Evolutionary conservation across 192 early-diverging fungal genomes (phyloP).

Genomic region (Funneliformis geosporum): DNA sequence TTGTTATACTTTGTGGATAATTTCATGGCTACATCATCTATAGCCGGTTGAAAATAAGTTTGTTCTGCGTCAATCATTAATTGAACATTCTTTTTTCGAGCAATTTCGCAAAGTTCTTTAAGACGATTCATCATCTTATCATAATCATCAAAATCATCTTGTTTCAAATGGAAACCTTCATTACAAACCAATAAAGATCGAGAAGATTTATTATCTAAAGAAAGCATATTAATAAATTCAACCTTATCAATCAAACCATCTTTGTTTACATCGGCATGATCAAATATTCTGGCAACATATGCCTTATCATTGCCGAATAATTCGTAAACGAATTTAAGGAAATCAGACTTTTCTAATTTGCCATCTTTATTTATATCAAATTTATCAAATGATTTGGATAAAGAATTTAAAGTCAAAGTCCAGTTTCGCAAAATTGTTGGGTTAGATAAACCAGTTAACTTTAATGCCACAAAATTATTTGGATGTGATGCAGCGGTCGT

Average conservation of each 20-base stretch:
- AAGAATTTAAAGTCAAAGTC: constrained; percentile 53
- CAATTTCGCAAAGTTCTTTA: constrained; percentile 64
- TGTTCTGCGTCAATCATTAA: constrained; percentile 94
- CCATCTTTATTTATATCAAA: constrained; percentile 41
- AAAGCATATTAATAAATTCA: constrained; percentile 65
- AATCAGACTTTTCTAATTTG: constrained; percentile 39
- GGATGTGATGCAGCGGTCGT: constrained; percentile 66
- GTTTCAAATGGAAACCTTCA: constrained; percentile 34
- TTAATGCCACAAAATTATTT: constrained; percentile 81
- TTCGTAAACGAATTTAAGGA: constrained; percentile 39
- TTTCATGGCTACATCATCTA: constrained; percentile 79
- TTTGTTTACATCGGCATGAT: constrained; percentile 50
- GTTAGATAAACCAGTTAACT: constrained; percentile 82
- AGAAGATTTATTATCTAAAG: constrained; percentile 59
- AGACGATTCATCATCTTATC: constrained; percentile 69
- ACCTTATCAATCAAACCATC: constrained; percentile 68
- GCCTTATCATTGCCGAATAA: constrained; percentile 34
- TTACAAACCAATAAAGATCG: constrained; percentile 49
- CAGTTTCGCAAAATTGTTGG: constrained; percentile 75
- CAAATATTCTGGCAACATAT: constrained; percentile 42
- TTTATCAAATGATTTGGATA: constrained; percentile 53
- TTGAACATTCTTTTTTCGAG: constrained; percentile 62
- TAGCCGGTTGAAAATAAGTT: constrained; percentile 88
- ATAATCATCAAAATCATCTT: constrained; percentile 71
- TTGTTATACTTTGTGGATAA: constrained; percentile 75